These are phyloP conservation scores for Aspergillus aculeatinus DNA, from an alignment of 2,329 filamentous ascomycete species.

Conservation along the genomic window DNA sequence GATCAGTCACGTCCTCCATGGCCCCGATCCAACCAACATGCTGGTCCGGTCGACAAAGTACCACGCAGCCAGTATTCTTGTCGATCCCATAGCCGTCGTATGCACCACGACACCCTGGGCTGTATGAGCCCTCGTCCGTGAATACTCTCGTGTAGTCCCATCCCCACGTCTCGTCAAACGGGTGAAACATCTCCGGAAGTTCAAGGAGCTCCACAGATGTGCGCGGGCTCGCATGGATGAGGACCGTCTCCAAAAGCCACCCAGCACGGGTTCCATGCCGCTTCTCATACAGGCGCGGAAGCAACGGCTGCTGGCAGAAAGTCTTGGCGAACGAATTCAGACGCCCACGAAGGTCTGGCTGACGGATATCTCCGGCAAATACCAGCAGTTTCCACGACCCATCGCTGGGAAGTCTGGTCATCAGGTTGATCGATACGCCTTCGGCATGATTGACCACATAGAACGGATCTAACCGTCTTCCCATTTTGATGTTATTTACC, in stretches of 20 bases:
- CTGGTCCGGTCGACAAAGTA: constrained; percentile 25
- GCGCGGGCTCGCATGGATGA: constrained; percentile 17
- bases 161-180: constrained; percentile 15
- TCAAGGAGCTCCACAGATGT: constrained; percentile 8
- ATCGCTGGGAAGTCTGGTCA: constrained; percentile 13
- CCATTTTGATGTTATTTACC: constrained; percentile 15
- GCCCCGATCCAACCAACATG: constrained; percentile 20
- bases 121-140: constrained; percentile 10
- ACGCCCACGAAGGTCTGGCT: not conserved
- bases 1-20: constrained; percentile 9
- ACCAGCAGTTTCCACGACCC: constrained; percentile 22
- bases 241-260: constrained; percentile 5
- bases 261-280: too few relatives aligned
- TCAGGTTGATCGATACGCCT: constrained; percentile 9
- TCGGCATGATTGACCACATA: constrained; percentile 14
- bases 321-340: constrained; percentile 6
- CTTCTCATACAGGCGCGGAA: not conserved
- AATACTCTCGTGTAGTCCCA: constrained; percentile 22
- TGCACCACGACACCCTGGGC: not conserved
- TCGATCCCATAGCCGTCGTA: constrained; percentile 19
- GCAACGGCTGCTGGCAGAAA: constrained; percentile 5
- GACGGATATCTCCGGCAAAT: constrained; percentile 20
- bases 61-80: constrained; percentile 12
- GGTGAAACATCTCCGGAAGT: constrained; percentile 18
- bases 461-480: constrained; percentile 16